Evolutionary conservation across 345 rosid species (phyloP).

Genomic region (Adansonia digitata): DNA sequence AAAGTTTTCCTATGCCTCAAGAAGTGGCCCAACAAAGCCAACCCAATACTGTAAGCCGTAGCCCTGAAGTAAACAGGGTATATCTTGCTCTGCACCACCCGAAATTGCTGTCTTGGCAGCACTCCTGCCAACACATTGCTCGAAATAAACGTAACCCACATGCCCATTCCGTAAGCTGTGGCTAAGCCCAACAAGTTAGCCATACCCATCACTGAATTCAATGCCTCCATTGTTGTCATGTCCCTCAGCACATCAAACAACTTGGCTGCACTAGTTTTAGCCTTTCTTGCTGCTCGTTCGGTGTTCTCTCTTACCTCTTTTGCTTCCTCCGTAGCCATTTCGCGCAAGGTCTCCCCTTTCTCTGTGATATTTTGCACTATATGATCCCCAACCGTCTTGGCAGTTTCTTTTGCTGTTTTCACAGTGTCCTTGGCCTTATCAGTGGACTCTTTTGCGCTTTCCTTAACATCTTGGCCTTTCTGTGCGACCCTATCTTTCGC

Average conservation of each 20-base stretch:
- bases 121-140: constrained; percentile 44
- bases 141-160: constrained; percentile 77
- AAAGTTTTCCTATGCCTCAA: constrained; percentile 25
- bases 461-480: constrained; percentile 18
- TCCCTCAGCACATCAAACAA: neutral
- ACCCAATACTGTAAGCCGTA: constrained; percentile 33
- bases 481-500: constrained; percentile 9
- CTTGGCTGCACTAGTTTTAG: neutral
- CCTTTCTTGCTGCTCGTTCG: neutral
- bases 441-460: constrained; percentile 13
- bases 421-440: neutral
- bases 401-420: constrained; percentile 12
- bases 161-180: constrained; percentile 54
- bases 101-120: constrained; percentile 66
- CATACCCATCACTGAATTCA: constrained; percentile 24
- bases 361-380: constrained; percentile 14
- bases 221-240: neutral
- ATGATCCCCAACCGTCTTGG: constrained; percentile 10
- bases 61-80: constrained; percentile 64
- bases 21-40: constrained; percentile 54
- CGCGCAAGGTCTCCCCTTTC: neutral
- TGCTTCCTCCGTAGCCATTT: neutral
- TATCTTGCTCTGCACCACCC: constrained; percentile 73
- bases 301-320: constrained; percentile 15
- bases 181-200: constrained; percentile 43